Evolutionary conservation across 108 stramenopile genomes (phyloP).

Genomic region (Pseudonitzschia delicatissima): DNA sequence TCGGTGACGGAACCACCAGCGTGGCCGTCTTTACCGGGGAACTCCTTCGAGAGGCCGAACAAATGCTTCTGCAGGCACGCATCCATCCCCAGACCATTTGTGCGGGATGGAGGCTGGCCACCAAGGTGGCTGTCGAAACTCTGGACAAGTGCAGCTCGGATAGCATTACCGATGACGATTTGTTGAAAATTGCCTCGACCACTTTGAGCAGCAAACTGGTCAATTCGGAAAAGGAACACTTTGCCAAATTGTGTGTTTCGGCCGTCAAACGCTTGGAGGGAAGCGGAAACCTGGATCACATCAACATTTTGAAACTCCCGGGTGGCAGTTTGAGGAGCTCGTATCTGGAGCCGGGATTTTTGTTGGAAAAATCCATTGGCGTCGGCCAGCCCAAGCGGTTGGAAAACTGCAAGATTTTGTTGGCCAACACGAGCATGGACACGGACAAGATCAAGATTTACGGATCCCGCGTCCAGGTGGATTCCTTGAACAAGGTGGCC

Average conservation of each 20-base stretch:
- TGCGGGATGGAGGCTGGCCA: slow-evolving; percentile 95
- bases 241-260: slow-evolving; percentile 95
- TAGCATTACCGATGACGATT: slow-evolving; percentile 78
- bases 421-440: slow-evolving; percentile 99
- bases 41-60: slow-evolving; percentile 95
- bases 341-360: slow-evolving; percentile 97
- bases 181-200: slow-evolving; percentile 93
- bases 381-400: slow-evolving; percentile 95
- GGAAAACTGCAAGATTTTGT: slow-evolving; percentile 96
- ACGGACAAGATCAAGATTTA: slow-evolving; percentile 99
- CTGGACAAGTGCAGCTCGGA: slow-evolving; percentile 47
- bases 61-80: slow-evolving; percentile 82
- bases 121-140: slow-evolving; percentile 78
- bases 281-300: slow-evolving; percentile 93
- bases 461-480: slow-evolving; percentile 96
- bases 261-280: slow-evolving; percentile 94
- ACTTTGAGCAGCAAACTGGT: slow-evolving; percentile 97
- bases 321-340: slow-evolving; percentile 94
- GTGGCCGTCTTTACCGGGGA: slow-evolving; percentile 97
- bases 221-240: slow-evolving; percentile 96
- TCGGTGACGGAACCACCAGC: slow-evolving; percentile 96
- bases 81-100: slow-evolving; percentile 99
- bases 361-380: slow-evolving; percentile 95
- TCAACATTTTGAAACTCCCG: slow-evolving; percentile 95
- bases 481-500: slow-evolving; percentile 94